A percentile compares a stretch with the other conserved stretches of the same genome.
Evolutionary conservation across 225 moss, liverwort and hornwort genomes (phyloP).

Genomic region (Anthoceros angustus): DNA sequence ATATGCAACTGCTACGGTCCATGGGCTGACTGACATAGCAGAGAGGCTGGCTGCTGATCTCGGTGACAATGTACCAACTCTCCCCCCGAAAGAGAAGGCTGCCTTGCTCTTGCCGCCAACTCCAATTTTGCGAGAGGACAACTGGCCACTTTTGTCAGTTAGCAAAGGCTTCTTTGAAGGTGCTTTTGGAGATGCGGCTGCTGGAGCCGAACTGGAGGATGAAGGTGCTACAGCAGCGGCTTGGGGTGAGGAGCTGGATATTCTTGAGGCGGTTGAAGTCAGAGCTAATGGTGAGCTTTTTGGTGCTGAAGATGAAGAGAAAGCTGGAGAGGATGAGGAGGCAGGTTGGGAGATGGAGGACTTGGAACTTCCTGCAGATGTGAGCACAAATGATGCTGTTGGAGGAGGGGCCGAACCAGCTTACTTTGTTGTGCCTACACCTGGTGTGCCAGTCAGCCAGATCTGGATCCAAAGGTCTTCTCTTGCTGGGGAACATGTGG

Average conservation of each 20-base stretch:
- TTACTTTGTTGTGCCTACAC: conserved; percentile 54
- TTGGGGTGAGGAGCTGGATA: conserved; percentile 78
- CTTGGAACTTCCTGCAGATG: conserved; percentile 65
- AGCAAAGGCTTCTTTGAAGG: conserved; percentile 92
- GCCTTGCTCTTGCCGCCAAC: conserved; percentile 58
- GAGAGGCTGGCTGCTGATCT: conserved; percentile 51
- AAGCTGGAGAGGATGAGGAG: conserved; percentile 72
- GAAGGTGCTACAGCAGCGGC: conserved; percentile 46
- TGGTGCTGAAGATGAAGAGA: conserved; percentile 41
- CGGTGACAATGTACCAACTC: conserved; percentile 40
- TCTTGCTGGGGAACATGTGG: conserved; percentile 82
- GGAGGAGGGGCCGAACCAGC: conserved; percentile 18
- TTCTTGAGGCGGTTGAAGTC: conserved; percentile 54
- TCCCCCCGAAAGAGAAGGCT: conserved; percentile 46
- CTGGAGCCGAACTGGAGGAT: conserved; percentile 52
- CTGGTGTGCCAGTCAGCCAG: conserved; percentile 61
- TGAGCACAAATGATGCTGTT: conserved; percentile 31
- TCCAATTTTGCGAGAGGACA: conserved; percentile 74
- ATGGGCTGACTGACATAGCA: conserved; percentile 54
- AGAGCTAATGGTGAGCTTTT: conserved; percentile 26
- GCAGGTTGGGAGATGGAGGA: conserved; percentile 99
- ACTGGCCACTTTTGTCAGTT: conserved; percentile 86
- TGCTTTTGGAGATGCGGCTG: conserved; percentile 48
- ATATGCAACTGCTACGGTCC: conserved; percentile 67
- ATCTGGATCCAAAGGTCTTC: conserved; percentile 82